Conservation (phyloP, 306 rosid genomes). For the Cucumis sativus region DNA sequence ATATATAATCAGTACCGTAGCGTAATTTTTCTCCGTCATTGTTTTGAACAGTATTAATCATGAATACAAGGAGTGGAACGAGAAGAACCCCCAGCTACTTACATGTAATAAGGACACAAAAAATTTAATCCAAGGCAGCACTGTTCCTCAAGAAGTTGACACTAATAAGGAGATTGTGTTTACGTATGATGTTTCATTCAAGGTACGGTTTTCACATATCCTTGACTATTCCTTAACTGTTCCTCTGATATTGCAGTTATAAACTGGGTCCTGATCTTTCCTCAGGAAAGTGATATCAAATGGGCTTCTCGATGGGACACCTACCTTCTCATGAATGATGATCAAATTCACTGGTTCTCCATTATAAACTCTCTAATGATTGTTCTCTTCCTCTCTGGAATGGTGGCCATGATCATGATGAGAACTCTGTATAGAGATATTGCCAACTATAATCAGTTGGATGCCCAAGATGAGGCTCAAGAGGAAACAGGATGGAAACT, state of each 20-base stretch:
- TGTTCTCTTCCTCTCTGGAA: constrained; percentile 97
- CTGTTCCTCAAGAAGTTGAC: constrained; percentile 91
- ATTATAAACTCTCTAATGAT: constrained; percentile 96
- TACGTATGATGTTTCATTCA: constrained; percentile 92
- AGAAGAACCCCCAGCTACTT: constrained; percentile 59
- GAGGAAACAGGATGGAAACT: constrained; percentile 99
- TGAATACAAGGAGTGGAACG: constrained; percentile 81
- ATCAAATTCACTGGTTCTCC: constrained; percentile 99
- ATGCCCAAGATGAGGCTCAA: constrained; percentile 98
- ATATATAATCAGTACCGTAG: constrained; percentile 2
- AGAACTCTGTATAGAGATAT: constrained; percentile 96
- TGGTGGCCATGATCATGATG: constrained; percentile 99
- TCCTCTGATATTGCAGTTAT: constrained; percentile 4
- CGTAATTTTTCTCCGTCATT: constrained; percentile 4
- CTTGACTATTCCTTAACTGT: not conserved
- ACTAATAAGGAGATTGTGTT: constrained; percentile 61
- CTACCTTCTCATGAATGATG: constrained; percentile 97
- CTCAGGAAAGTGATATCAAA: constrained; percentile 82
- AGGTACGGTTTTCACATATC: constrained; percentile 36
- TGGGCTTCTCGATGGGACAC: constrained; percentile 99
- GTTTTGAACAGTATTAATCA: constrained; percentile 63
- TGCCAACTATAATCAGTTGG: constrained; percentile 96
- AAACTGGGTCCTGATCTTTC: constrained; percentile 5
- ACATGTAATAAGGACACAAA: constrained; percentile 94
- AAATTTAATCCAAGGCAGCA: constrained; percentile 67